Base-by-base conservation (phyloP, 768 basidiomycete species). In the Termitomyces sp. region DNA sequence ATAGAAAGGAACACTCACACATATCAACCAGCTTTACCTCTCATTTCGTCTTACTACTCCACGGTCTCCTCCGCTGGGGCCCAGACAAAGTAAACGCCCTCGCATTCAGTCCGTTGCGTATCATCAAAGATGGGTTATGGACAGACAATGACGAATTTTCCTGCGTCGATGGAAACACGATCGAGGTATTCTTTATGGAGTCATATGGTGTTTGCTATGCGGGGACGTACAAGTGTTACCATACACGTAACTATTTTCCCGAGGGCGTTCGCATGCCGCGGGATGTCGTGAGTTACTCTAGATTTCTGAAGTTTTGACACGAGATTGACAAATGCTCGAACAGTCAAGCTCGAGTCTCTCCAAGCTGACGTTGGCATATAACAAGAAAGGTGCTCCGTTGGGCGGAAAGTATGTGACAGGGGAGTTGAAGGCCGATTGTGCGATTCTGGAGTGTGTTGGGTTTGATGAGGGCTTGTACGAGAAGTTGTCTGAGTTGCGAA, bases 401-500 rank as follows among this genome's bases (percentile, higher is more conserved):
- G 31, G 11, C 31, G 15, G 7, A n/a, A 31, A 40, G n/a, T 54
- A 54, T 27, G 15, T 0, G 11, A 23, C 3, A 6, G 53, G 38
- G 1, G 29, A n/a, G 18, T 25, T 62, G 18, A 63, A 50, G 45
- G 46, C 54, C 0, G 61, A 66, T 5, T 50, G 50, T 11, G 44
- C 64, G 13, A 53, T 60, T 0, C 18, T 66, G n/a, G 54, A 64
- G 44, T 65, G 59, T 29, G 31, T 61, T 2, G 60, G 42, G 4
- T 66, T 66, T 42, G 47, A 63, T 22, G 25, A 53, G 2, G 36
- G 1, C 0, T 33, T 66, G 1, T 62, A 63, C 22, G 18, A 54
- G 11, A 52, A 6, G 13, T 49, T 62, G 29, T 38, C n/a, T 2
- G 16, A 49, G n/a, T 16, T 16, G 3, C 13, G 22, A 1, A 33